Evolutionary conservation across 768 basidiomycete species (phyloP).

Genomic region (Podaxis mareebaensis): DNA sequence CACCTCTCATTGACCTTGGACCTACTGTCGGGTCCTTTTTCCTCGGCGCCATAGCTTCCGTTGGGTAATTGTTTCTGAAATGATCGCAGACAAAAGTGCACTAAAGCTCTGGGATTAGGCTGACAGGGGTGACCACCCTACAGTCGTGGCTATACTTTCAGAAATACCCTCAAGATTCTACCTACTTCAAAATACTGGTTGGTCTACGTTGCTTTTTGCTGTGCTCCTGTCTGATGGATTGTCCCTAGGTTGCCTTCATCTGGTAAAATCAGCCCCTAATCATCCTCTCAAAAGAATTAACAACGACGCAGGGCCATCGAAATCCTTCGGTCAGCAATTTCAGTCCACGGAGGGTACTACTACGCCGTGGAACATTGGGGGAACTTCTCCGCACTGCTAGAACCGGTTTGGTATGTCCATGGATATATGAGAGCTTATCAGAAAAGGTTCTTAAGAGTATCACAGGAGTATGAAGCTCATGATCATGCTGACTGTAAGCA

Average conservation of each 20-base stretch:
- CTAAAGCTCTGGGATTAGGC: not conserved
- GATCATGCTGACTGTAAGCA: constrained; percentile 13
- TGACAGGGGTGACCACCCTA: constrained; percentile 11
- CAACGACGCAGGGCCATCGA: not conserved
- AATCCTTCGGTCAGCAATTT: constrained; percentile 9
- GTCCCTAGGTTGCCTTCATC: not conserved
- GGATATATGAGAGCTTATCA: not conserved
- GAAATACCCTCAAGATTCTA: constrained; percentile 9
- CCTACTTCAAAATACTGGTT: constrained; percentile 1
- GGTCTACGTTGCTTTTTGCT: not conserved
- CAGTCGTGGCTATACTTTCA: constrained; percentile 15
- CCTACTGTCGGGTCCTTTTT: constrained; percentile 8
- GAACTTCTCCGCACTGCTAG: not conserved
- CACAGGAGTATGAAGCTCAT: constrained; percentile 15
- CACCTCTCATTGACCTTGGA: not conserved
- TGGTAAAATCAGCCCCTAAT: not conserved
- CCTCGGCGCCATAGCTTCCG: constrained; percentile 9
- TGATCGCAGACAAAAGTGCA: not conserved
- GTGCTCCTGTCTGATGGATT: not conserved
- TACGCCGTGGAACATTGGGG: constrained; percentile 15
- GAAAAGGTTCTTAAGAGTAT: not conserved
- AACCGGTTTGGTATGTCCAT: constrained; percentile 4
- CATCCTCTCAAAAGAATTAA: not conserved
- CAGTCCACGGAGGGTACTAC: constrained; percentile 13
- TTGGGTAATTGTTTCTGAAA: not conserved